These are phyloP conservation scores for Monosporascus sp. DNA, from an alignment of 2,329 filamentous ascomycete genomes.

Conservation along the genomic window DNA sequence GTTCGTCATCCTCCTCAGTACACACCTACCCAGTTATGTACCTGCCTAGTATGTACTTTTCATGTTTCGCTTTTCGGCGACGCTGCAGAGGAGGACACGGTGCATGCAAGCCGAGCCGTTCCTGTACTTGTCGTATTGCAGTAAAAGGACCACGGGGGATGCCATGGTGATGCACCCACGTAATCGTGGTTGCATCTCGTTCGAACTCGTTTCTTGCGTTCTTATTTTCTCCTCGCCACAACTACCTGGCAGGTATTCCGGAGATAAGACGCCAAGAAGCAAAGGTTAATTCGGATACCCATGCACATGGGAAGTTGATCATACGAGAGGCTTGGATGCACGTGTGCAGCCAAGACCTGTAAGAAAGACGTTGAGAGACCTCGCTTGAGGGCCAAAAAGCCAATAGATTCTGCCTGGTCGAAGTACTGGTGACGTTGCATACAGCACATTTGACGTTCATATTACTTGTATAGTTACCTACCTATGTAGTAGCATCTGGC, in stretches of 20 bases:
- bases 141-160: too few relatives aligned
- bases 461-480: background rate
- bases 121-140: too few relatives aligned
- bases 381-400: background rate
- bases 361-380: background rate
- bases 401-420: background rate
- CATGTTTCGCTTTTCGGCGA: too few relatives aligned
- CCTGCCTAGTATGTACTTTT: background rate
- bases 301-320: background rate
- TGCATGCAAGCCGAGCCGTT: too few relatives aligned
- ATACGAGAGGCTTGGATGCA: background rate
- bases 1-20: background rate
- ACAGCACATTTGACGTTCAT: too few relatives aligned
- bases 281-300: background rate
- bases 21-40: background rate
- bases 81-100: too few relatives aligned
- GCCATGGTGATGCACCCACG: too few relatives aligned
- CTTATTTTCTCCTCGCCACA: background rate
- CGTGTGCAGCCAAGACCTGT: background rate
- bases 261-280: background rate
- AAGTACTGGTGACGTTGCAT: background rate
- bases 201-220: too few relatives aligned
- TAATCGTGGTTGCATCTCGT: too few relatives aligned
- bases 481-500: background rate
- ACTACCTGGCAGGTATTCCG: background rate